These are phyloP conservation scores for Calvatia gigantea DNA, from an alignment of 768 basidiomycete genomes.

Conservation along the genomic window DNA sequence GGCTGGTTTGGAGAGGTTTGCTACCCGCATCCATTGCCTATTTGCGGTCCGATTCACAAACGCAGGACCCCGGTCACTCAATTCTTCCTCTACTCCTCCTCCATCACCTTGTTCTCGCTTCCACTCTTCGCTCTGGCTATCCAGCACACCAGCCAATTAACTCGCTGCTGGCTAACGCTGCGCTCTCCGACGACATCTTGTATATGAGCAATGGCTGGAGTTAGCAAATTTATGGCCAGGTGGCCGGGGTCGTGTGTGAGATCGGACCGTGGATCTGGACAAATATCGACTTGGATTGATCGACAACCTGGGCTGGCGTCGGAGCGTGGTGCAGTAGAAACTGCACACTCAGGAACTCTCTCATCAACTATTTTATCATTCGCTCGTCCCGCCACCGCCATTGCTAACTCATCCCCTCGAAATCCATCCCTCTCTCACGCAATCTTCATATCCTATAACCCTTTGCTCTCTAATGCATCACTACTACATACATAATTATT, in stretches of 20 bases:
- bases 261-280: constrained; percentile 8
- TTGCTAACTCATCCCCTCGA: not conserved
- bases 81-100: not conserved
- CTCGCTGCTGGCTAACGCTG: not conserved
- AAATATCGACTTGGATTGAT: not conserved
- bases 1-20: constrained; percentile 10
- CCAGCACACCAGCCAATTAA: not conserved
- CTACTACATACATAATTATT: too few species aligned
- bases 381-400: constrained; percentile 1
- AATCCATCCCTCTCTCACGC: not conserved
- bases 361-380: not conserved
- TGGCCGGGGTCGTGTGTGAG: constrained; percentile 4
- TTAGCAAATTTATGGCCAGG: not conserved
- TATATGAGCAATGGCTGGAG: not conserved
- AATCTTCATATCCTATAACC: not conserved
- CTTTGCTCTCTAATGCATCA: not conserved
- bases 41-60: constrained; percentile 7
- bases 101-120: not conserved
- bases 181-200: not conserved
- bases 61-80: not conserved
- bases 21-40: constrained; percentile 7
- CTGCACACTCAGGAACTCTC: constrained; percentile 5
- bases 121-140: not conserved
- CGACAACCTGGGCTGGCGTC: not conserved
- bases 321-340: not conserved